Base-by-base conservation (phyloP, 352 stramenopile species). In the Pythium oligandrum region DNA sequence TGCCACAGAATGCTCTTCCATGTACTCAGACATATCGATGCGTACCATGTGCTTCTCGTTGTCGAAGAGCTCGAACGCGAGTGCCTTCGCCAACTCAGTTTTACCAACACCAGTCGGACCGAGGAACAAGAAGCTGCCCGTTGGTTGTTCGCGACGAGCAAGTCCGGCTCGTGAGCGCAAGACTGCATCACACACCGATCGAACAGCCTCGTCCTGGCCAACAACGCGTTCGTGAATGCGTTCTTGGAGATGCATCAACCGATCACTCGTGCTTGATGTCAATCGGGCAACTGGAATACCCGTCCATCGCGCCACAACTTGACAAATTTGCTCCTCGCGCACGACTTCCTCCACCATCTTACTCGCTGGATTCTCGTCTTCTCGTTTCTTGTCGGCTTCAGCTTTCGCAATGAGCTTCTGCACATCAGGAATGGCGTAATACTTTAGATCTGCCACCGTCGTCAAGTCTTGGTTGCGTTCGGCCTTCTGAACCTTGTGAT, bases 1-100 rank as follows among this genome's bases (percentile, higher is more conserved):
- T 10, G 85, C 76, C 1, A 98, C 94, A 0, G 86, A 96, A 66
- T 98, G 92, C 55, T 97, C 84, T 70, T 99, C 96, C 79, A 98
- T 98, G 72, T 98, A 99, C 70, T 99, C 96, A 46, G 74, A 96
- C 96, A 98, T 99, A 55, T 99, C 96, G 58, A 99, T 96, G 36
- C 96, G 79, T 30, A 98, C 78, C 68, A 99, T 92, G 62, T 95
- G 73, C 61, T 97, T 96, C 46, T 98, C 92, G 33, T 96, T 84
- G 65, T 98, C 91, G 48, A 98, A 99, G 2, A 99, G 70, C 55
- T 98, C 90, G 47, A 78, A 82, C 43, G 96, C 96, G 30, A 99
- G 64, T 3, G 90, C 91, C 66, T 98, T 99, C 2, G 93, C 90
- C 11, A 98, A 66, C 50, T 98, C 86, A 0, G 94, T 98, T 71